Base-by-base conservation (phyloP, 2,329 filamentous ascomycete genomes). In the Fusarium dimerum region DNA sequence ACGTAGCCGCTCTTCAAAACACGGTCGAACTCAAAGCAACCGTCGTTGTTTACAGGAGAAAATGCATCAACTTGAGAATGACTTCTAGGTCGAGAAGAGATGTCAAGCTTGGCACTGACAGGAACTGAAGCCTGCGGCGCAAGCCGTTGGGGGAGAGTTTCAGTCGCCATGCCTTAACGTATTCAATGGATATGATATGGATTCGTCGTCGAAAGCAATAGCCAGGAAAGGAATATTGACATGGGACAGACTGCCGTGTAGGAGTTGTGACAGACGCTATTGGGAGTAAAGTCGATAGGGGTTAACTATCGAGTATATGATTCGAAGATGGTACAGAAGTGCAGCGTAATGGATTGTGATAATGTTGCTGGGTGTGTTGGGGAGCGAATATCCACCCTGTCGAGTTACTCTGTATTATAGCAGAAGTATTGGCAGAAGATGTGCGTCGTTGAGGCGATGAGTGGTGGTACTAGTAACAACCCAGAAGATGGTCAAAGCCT, bases 21-120 rank as follows among this genome's bases (percentile, higher is more conserved):
- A 46, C 92, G 87, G 72, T 99, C 94, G 67, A 95, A 96, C 67
- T 94, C 92, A 71, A 96, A 99, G 72, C 91, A 94, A 57, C 94
- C 94, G 72, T 96, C 92, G 72, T 96, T 88, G 68, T 93, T 96
- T 59, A 97, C 91, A 5, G 92, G 90, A 30, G 90, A 94, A 66
- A 91, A 86, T 15, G 86, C 79, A 59, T 89, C 85, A 41, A 87
- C 68, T 26, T 70, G 64, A 20, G 66, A 62, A 43, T 68, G 66
- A 50, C 61, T 70, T 17, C 61, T 60, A 29, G 65, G 58, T 41
- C 63, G 58, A 17, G 61, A 30, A 26, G 59, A 47, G 43, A 52
- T 34, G n/a, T 60, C 49, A 36, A 56, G 44, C 5, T 62, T 60
- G 41, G 51, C 54, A 34, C 54, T 43, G 18, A 52, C 44, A 29